Conservation (phyloP, 2,329 filamentous ascomycete genomes). For the Penicillium verrucosum region DNA sequence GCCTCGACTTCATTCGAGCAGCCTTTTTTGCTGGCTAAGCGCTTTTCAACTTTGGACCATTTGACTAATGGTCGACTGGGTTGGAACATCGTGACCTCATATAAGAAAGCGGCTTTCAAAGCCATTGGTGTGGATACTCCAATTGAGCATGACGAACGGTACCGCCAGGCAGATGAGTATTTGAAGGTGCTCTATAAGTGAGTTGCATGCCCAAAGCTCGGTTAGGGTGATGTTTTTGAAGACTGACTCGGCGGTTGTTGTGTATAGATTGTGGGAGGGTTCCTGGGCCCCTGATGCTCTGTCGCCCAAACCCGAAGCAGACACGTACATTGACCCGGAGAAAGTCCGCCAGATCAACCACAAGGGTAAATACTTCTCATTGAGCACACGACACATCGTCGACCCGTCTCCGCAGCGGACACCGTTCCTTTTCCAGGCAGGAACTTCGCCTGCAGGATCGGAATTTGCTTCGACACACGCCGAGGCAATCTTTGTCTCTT, state of each 20-base stretch:
- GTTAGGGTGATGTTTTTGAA: neutral
- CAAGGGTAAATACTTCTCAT: conserved; percentile 53
- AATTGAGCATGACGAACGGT: conserved; percentile 61
- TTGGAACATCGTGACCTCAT: conserved; percentile 66
- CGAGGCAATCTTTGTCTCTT: conserved; percentile 59
- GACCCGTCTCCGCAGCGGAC: conserved; percentile 58
- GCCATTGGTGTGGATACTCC: conserved; percentile 58
- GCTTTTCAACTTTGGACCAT: conserved; percentile 62
- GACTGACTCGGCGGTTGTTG: neutral
- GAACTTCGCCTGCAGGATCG: conserved; percentile 57
- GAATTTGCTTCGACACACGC: conserved; percentile 57
- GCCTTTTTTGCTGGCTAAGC: conserved; percentile 60
- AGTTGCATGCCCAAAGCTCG: neutral
- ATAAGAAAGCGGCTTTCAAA: conserved; percentile 62
- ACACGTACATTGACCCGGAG: conserved; percentile 57
- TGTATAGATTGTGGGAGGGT: conserved; percentile 50
- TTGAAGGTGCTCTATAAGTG: conserved; percentile 61
- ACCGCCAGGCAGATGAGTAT: conserved; percentile 61
- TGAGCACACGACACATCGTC: conserved; percentile 49
- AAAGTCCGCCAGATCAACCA: conserved; percentile 61
- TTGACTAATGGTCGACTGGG: conserved; percentile 60
- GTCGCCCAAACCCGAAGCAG: conserved; percentile 51
- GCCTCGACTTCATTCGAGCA: conserved; percentile 62
- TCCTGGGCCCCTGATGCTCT: conserved; percentile 60
- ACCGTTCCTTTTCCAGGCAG: conserved; percentile 58